Evolutionary conservation across 495 filamentous ascomycete species (phyloP), one percentile per base, ranked within the genome.

Genomic region (Clohesyomyces aquaticus): DNA sequence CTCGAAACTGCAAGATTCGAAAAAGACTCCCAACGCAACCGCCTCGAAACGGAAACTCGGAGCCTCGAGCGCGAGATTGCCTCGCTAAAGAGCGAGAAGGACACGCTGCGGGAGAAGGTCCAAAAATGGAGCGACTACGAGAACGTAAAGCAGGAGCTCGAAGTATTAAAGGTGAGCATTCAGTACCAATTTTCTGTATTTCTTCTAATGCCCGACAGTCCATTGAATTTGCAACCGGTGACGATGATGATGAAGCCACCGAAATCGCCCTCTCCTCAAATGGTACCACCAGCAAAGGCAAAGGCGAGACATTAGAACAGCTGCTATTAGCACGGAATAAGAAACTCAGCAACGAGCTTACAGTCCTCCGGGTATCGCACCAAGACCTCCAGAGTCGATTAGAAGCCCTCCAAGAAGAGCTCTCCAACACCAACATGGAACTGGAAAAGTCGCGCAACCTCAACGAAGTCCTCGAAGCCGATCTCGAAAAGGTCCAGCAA

Each of bases 91-190:
- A 81, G 83, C 26, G 90, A 93, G 65, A 81, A 88, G 43, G 87
- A 90, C 50, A 77, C 78, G 43, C 78, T 98, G 43, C 89, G 87
- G 69, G 79, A 81, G 25, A 95, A 91, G 73, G 82, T 97, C 19
- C 86, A 90, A 53, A 93, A 90, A 70, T 93, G 91, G 85, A 83
- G 87, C 66, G 95, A 99, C 73, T 99, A 99, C 70, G 91, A 96
- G 35, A 92, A 97, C 62, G 87, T 98, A 47, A 96, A 94, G 72
- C 87, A 91, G 57, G 95, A 98, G 75, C 81, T 98, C 23, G 94
- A 98, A 67, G 91, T 98, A 48, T 83, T 98, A 67, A 96, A 96
- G 77, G 84, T 86, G 72, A 47, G 72, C 50, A 21, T 29, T n/a
- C 35, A 25, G 16, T 19, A 47, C 49, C 22, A 0, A 2, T 26